These are phyloP conservation scores for Pleodorina starrii DNA, from an alignment of 139 green algal genomes.

Conservation along the genomic window DNA sequence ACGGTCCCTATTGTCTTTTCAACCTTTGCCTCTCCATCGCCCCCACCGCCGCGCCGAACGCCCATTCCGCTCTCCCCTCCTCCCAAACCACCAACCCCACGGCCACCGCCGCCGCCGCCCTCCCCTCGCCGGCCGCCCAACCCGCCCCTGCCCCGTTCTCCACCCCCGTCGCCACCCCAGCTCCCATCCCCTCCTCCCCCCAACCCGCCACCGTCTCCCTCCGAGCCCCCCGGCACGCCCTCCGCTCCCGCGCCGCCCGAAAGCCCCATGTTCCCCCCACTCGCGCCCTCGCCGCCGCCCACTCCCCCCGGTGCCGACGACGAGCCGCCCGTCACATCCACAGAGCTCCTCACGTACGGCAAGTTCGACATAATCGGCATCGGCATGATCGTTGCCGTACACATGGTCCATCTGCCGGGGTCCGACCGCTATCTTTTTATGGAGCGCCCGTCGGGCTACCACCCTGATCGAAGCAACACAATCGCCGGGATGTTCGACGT, in stretches of 20 bases:
- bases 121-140: not conserved
- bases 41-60: too few relatives aligned
- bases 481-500: conserved; percentile 51
- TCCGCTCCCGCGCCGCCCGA: not conserved
- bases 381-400: conserved; percentile 58
- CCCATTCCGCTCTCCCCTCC: too few relatives aligned
- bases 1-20: too few relatives aligned
- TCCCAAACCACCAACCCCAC: not conserved
- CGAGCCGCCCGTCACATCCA: not conserved
- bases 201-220: not conserved
- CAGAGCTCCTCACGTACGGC: not conserved
- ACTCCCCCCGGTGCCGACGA: not conserved
- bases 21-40: too few relatives aligned
- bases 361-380: not conserved
- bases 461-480: conserved; percentile 9
- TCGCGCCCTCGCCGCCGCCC: not conserved
- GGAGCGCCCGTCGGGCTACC: conserved; percentile 58
- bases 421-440: conserved; percentile 61
- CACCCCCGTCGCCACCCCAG: not conserved
- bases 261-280: not conserved
- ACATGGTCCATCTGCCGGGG: conserved; percentile 53
- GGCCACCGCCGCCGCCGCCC: not conserved
- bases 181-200: not conserved
- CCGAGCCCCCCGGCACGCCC: not conserved
- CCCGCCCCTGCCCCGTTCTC: not conserved